Evolutionary conservation across 768 basidiomycete genomes (phyloP), one percentile per base, ranked within the genome.

Genomic region (Pleurotus citrinopileatus): DNA sequence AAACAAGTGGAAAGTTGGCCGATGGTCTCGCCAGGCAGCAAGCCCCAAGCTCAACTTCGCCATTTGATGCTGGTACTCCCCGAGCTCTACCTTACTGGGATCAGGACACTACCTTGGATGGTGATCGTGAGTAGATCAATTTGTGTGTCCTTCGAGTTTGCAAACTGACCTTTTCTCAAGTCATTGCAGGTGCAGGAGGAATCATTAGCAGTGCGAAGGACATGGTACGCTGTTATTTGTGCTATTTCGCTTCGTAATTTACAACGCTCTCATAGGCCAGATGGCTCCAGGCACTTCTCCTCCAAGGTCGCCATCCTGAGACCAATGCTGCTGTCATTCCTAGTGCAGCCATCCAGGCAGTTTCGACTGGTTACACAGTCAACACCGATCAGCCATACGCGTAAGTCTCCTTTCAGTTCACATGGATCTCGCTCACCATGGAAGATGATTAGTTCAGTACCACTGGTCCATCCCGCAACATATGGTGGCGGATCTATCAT

Each of bases 401-500:
- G 38, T 25, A 22, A 37, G 20, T 25, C 0, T 34, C 20, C 27
- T 25, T 37, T 36, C 34, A 20, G 3, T 8, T 37, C 22, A 26
- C 15, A 15, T 8, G n/a, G 4, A 27, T 22, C 26, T n/a, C 27
- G 42, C 17, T 4, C 3, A 4, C 17, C 19, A 20, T 25, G 26
- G 28, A 34, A 9, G 19, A 45, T 52, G 3, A 28, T 26, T 22
- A 57, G 58, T 15, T 52, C 42, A 15, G 60, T 53, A 34, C 62
- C 64, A 1, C 63, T 68, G 42, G 36, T 67, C 13, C 62, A 60
- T 5, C 57, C 60, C 9, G 36, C 55, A 5, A 62, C 61, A 2
- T 71, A 71, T 47, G 70, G 70, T 4, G 67, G 65, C 4, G 70
- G 63, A 2, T 66, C 65, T 47, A 43, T 43, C 26, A 48, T 54